Conservation (phyloP, 352 stramenopile genomes). For the Globisporangium irregulare region DNA sequence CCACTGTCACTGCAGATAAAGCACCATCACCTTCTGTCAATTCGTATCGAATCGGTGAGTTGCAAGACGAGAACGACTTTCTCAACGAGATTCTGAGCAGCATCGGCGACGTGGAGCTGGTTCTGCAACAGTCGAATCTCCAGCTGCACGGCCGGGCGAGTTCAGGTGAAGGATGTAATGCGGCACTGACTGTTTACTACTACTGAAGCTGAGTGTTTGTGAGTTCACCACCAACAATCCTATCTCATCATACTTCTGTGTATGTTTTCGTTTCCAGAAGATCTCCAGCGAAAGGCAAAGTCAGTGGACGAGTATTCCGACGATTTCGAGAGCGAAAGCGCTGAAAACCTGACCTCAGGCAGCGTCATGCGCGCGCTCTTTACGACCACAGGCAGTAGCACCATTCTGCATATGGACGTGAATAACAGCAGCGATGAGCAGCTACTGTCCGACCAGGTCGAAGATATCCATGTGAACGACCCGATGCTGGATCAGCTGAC, state of each 20-base stretch:
- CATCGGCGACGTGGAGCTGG: constrained; percentile 54
- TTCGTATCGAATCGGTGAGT: constrained; percentile 9
- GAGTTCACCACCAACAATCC: not conserved
- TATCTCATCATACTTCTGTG: not conserved
- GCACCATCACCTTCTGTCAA: not conserved
- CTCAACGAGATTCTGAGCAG: constrained; percentile 56
- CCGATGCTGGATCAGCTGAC: constrained; percentile 59
- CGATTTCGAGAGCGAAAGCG: constrained; percentile 12
- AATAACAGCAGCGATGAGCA: not conserved
- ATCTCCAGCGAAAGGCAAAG: not conserved
- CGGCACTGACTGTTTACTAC: not conserved
- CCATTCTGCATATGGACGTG: not conserved
- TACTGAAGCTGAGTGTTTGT: not conserved
- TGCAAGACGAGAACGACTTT: constrained; percentile 39
- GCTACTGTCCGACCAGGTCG: not conserved
- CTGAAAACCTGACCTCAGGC: not conserved
- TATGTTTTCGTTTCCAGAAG: not conserved
- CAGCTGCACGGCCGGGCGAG: not conserved
- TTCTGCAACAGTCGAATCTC: constrained; percentile 39
- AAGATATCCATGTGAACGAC: constrained; percentile 37
- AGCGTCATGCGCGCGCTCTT: constrained; percentile 17
- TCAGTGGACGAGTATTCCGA: constrained; percentile 18
- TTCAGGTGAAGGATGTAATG: not conserved
- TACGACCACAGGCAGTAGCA: not conserved
- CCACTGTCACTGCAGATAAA: not conserved